Percentiles rank a stretch among this genome's conserved stretches.
Conservation (phyloP, 257 asterid genomes). For the Solanum neorickii region DNA sequence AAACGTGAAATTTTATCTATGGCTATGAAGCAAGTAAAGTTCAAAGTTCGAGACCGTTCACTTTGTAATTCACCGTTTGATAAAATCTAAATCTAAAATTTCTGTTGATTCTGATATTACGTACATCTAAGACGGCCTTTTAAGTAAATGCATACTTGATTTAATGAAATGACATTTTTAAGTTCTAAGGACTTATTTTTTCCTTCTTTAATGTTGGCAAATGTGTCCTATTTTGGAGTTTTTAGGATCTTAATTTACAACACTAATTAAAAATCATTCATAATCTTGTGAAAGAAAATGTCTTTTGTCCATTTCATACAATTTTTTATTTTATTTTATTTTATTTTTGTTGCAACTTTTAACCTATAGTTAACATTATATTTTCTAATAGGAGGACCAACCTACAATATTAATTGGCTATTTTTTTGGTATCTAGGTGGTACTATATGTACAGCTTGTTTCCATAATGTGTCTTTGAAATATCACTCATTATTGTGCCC, state of each 20-base stretch:
- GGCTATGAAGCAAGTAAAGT: not conserved
- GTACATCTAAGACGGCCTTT: not conserved
- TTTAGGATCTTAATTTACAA: not conserved
- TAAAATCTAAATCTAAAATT: not conserved
- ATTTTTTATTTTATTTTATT: not conserved
- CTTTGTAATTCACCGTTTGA: not conserved
- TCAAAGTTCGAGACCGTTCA: not conserved
- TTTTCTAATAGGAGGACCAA: not conserved
- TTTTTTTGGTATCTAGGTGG: not conserved
- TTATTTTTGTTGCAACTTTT: not conserved
- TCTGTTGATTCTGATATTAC: no score
- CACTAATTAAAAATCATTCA: not conserved
- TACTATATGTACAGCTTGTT: not conserved
- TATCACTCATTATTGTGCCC: not conserved
- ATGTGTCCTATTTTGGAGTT: not conserved
- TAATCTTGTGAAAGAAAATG: not conserved
- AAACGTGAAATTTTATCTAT: not conserved
- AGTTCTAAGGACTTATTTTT: not conserved
- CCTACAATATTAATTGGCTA: not conserved
- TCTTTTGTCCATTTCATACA: not conserved
- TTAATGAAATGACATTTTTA: not conserved
- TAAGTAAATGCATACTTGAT: not conserved
- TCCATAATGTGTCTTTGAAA: not conserved
- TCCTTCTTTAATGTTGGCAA: not conserved
- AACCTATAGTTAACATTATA: not conserved